Percentiles rank a stretch among this genome's conserved stretches.
Evolutionary conservation across 2,329 filamentous ascomycete species (phyloP).

Genomic region (Monilinia polystroma): DNA sequence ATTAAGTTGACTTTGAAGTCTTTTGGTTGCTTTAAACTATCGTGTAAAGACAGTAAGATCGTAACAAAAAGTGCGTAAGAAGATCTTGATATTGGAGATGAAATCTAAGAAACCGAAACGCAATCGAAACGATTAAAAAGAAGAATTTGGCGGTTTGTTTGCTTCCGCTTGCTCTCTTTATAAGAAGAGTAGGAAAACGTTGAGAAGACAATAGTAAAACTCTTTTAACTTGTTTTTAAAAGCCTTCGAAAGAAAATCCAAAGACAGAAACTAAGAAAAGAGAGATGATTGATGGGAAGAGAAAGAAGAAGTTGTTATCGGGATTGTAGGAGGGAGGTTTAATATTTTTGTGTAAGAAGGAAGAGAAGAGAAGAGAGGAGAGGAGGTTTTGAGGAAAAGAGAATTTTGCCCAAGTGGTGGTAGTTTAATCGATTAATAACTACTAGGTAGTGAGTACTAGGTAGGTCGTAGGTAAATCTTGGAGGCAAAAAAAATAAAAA

Average conservation of each 20-base stretch:
- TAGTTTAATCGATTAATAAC: background rate
- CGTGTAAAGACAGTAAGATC: slow-evolving; percentile 34
- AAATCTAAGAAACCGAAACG: slow-evolving; percentile 38
- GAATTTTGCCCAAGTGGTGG: background rate
- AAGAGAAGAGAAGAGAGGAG: background rate
- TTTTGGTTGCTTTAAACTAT: slow-evolving; percentile 28
- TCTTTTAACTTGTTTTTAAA: slow-evolving; percentile 6
- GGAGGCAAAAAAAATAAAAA: slow-evolving; percentile 6
- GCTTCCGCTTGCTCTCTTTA: slow-evolving; percentile 24
- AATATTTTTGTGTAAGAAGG: slow-evolving; percentile 9
- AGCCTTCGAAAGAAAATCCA: slow-evolving; percentile 48
- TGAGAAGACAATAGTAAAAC: slow-evolving; percentile 21
- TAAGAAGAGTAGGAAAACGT: slow-evolving; percentile 21
- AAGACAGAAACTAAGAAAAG: slow-evolving; percentile 31
- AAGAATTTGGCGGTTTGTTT: slow-evolving; percentile 29
- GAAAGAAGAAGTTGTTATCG: slow-evolving; percentile 29
- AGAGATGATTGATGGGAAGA: slow-evolving; percentile 32
- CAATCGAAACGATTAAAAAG: slow-evolving; percentile 37
- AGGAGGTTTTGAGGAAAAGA: background rate
- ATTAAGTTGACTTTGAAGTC: slow-evolving; percentile 14
- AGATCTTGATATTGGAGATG: slow-evolving; percentile 27
- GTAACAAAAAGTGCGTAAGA: slow-evolving; percentile 21
- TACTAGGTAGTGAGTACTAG: no score
- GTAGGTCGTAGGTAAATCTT: no score
- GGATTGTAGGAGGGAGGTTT: background rate